Percentiles rank a stretch among this genome's conserved stretches.
These are phyloP conservation scores for Pascua sp. DNA, from an alignment of 1,284 basidiomycete species.

Conservation along the genomic window DNA sequence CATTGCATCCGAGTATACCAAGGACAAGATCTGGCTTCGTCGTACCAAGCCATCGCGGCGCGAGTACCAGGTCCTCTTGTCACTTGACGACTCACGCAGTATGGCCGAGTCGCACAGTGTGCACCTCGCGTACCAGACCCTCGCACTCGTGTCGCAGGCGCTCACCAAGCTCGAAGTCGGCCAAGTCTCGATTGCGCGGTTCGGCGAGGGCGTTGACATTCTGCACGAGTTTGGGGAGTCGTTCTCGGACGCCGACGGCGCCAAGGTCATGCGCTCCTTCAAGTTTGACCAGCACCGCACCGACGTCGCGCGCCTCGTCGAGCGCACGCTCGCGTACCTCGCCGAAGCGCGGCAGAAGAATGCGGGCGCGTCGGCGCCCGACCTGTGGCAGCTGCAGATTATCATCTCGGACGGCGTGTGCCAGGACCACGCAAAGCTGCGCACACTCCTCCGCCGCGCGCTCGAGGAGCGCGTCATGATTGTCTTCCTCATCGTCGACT, in stretches of 20 bases:
- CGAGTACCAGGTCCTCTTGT: conserved; percentile 93
- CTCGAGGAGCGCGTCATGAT: conserved; percentile 91
- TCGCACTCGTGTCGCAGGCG: conserved; percentile 87
- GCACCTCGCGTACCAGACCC: conserved; percentile 90
- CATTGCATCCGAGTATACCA: conserved; percentile 98
- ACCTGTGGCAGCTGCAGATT: conserved; percentile 97
- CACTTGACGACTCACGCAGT: conserved; percentile 92
- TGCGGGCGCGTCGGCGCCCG: conserved; percentile 58
- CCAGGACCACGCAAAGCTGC: conserved; percentile 85
- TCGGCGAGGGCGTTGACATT: conserved; percentile 82
- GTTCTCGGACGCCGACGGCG: conserved; percentile 75
- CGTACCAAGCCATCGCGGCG: conserved; percentile 88
- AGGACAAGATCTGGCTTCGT: conserved; percentile 99
- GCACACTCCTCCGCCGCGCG: conserved; percentile 76
- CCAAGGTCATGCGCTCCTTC: conserved; percentile 77
- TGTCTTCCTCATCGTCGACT: conserved; percentile 95
- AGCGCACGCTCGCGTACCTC: conserved; percentile 73
- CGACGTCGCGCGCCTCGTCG: conserved; percentile 81
- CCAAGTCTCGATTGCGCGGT: conserved; percentile 86
- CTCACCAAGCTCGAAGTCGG: conserved; percentile 90
- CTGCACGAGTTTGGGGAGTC: conserved; percentile 78
- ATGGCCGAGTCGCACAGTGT: conserved; percentile 94
- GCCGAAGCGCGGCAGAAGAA: conserved; percentile 68
- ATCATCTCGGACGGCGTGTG: conserved; percentile 99
- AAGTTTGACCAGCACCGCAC: conserved; percentile 88